Evolutionary conservation across 148 eudicot species (phyloP).

Genomic region (Rhododendron kiyosumense): DNA sequence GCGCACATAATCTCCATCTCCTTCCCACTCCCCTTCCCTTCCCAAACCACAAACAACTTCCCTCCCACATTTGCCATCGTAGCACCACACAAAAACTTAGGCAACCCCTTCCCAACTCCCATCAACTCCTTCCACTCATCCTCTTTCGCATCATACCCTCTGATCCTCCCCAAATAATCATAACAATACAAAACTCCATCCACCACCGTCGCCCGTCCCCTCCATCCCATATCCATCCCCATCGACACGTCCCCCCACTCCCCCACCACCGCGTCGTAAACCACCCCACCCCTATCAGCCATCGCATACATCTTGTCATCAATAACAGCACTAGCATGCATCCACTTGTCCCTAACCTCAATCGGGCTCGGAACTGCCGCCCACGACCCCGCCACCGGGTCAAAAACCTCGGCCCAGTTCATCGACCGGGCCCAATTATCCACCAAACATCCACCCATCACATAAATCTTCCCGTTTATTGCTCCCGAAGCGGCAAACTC

Average conservation of each 20-base stretch:
- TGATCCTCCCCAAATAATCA: constrained; percentile 83
- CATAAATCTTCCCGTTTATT: constrained; percentile 65
- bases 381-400: constrained; percentile 57
- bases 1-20: constrained; percentile 71
- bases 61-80: constrained; percentile 82
- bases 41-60: constrained; percentile 82
- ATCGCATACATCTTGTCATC: constrained; percentile 67
- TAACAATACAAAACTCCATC: constrained; percentile 78
- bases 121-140: constrained; percentile 73
- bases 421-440: constrained; percentile 62
- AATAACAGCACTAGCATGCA: constrained; percentile 87
- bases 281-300: constrained; percentile 94
- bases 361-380: constrained; percentile 42
- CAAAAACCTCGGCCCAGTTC: constrained; percentile 87
- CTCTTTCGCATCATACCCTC: constrained; percentile 63
- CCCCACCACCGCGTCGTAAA: constrained; percentile 39
- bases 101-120: constrained; percentile 69
- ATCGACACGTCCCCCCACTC: constrained; percentile 66
- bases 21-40: constrained; percentile 50
- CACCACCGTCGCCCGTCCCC: constrained; percentile 80
- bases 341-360: constrained; percentile 75
- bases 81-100: constrained; percentile 88
- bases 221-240: constrained; percentile 86
- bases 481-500: constrained; percentile 83
- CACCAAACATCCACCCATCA: constrained; percentile 81